phyloP scores from a whole-genome alignment of 164 flowering plant species.

The Malania oleifera region DNA sequence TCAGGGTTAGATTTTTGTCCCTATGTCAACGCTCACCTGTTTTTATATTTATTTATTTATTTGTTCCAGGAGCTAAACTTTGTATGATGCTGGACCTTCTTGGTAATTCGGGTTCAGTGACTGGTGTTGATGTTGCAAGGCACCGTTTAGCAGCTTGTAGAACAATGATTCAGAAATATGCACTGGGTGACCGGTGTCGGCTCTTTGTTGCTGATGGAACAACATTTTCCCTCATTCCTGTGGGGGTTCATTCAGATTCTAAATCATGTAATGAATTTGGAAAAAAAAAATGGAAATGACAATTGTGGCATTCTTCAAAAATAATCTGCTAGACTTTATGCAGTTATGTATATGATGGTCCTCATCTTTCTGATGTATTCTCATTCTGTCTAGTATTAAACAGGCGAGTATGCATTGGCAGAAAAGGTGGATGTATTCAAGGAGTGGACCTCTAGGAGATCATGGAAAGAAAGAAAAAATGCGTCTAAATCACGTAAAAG shows the following conservation, averaged over 20 bases:
- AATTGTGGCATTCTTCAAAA: background rate
- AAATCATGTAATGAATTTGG: constrained; percentile 27
- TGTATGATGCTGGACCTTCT: constrained; percentile 85
- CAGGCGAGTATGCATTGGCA: constrained; percentile 34
- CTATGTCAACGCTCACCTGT: background rate
- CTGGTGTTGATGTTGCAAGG: constrained; percentile 87
- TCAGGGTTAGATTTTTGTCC: background rate
- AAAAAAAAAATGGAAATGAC: constrained; percentile 2
- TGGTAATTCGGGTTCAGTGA: constrained; percentile 75
- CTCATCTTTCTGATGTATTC: constrained; percentile 11
- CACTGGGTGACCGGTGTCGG: constrained; percentile 63
- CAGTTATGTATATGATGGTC: background rate
- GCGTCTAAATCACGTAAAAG: constrained; percentile 39
- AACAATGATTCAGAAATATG: constrained; percentile 85
- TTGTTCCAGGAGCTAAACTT: constrained; percentile 80
- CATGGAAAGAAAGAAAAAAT: constrained; percentile 79
- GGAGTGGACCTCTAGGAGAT: constrained; percentile 78
- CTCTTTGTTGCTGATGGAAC: constrained; percentile 97
- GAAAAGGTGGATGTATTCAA: constrained; percentile 33
- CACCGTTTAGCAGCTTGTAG: constrained; percentile 93
- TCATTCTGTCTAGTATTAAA: constrained; percentile 27
- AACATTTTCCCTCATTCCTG: constrained; percentile 62
- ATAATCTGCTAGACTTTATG: constrained; percentile 2
- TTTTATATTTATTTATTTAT: background rate
- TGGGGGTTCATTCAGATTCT: constrained; percentile 21